phyloP scores from a whole-genome alignment of 2,329 filamentous ascomycete species.

The Pseudocercospora fuligena region DNA sequence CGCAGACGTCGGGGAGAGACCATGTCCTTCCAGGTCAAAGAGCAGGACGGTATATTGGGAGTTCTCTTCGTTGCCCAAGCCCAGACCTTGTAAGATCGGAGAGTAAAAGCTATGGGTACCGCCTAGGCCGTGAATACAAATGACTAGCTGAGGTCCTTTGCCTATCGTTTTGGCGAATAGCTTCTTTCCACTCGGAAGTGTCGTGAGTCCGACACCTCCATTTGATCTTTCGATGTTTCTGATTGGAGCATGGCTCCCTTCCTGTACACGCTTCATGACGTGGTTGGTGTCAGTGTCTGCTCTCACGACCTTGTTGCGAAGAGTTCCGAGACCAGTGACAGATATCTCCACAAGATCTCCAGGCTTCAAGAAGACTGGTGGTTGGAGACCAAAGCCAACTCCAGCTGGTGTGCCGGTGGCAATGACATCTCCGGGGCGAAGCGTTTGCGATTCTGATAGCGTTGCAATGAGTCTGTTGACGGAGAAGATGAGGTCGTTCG shows the following conservation, averaged over 20 bases:
- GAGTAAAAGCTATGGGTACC: constrained; percentile 51
- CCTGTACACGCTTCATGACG: constrained; percentile 25
- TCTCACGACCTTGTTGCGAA: constrained; percentile 41
- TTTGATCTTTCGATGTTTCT: constrained; percentile 40
- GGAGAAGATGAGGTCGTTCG: constrained; percentile 56
- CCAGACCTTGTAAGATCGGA: constrained; percentile 49
- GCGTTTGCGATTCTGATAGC: constrained; percentile 55
- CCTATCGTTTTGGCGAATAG: constrained; percentile 45
- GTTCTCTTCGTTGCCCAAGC: constrained; percentile 32
- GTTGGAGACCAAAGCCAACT: constrained; percentile 55
- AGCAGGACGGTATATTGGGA: constrained; percentile 36
- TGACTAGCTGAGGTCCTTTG: constrained; percentile 13
- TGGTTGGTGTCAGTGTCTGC: not conserved
- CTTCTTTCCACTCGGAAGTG: constrained; percentile 46
- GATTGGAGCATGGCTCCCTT: constrained; percentile 36
- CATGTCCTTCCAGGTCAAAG: constrained; percentile 63
- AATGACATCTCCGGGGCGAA: constrained; percentile 58
- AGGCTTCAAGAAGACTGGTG: constrained; percentile 48
- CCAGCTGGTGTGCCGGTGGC: constrained; percentile 57
- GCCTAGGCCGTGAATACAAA: constrained; percentile 63
- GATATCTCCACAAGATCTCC: constrained; percentile 51
- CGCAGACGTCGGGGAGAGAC: constrained; percentile 57
- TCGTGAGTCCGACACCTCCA: constrained; percentile 43
- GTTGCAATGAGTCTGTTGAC: constrained; percentile 55
- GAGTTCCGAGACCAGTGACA: constrained; percentile 48